Base-by-base conservation (phyloP, 1,139 yeast species). In the Protomyces arabidopsidicola region DNA sequence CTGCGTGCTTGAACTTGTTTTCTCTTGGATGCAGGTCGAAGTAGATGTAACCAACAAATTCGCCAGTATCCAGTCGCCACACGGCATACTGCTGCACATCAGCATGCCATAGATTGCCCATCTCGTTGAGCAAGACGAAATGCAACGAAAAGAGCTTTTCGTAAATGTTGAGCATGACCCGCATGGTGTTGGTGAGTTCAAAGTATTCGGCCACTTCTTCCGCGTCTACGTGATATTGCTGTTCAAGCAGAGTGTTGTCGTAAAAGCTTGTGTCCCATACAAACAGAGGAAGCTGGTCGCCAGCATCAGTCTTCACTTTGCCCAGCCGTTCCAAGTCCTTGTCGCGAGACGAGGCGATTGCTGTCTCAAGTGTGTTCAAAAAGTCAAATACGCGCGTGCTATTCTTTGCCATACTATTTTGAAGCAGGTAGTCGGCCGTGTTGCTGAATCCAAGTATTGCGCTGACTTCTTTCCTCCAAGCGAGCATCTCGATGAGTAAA, bases 1-100 rank as follows among this genome's bases (percentile, higher is more conserved):
- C 96, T 34, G 96, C 95, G 73, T 88, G 96, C 1, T 89, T 87
- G 74, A 87, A 89, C 74, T 89, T 89, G 70, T 93, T 91, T 63
- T 85, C 87, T 73, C 96, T 82, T 67, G 96, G 96, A 72, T 87
- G 91, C 71, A 88, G 76, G 74, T 89, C 96, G 69, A 89, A 82
- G 75, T 85, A 87, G 55, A 89, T 76, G 82, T 88, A 87, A 38
- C 96, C 96, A 69, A 84, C 81, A 74, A 88, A 88, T 66, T 79
- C 82, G n/a, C 84, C 83, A 48, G 82, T 79, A 69, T 80, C 84
- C 67, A 82, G 75, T 71, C 85, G 84, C 85, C 87, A 87, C 57
- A 88, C 91, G 3, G 88, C 84, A 72, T 82, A 84, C 71, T 84
- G 87, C 68, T 83, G 84, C 16, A 87, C 95, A 72, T 88, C 96